These are phyloP conservation scores for Didymellaceae sp. DNA, from an alignment of 2,329 filamentous ascomycete genomes.

Conservation along the genomic window DNA sequence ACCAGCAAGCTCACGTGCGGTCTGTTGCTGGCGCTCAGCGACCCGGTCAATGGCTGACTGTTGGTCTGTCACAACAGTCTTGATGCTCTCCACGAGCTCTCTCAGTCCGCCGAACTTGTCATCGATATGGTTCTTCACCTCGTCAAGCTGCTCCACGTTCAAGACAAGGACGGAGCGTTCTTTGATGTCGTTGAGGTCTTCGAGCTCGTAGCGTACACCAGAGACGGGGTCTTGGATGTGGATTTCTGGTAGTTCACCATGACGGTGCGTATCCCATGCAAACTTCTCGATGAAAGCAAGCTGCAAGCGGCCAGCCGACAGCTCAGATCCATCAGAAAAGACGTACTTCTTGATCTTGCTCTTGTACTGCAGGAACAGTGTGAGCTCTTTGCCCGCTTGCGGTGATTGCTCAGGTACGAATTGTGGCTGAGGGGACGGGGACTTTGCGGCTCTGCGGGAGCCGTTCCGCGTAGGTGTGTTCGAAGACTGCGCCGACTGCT, in stretches of 20 bases:
- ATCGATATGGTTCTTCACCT: slow-evolving; percentile 95
- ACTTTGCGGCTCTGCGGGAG: slow-evolving; percentile 42
- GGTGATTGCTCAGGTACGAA: slow-evolving; percentile 66
- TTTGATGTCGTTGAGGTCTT: slow-evolving; percentile 91
- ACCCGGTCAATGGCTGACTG: slow-evolving; percentile 82
- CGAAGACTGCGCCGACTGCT: slow-evolving; percentile 27
- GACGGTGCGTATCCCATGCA: slow-evolving; percentile 96
- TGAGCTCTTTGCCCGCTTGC: slow-evolving; percentile 83
- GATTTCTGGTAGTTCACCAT: slow-evolving; percentile 94
- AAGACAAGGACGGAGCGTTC: slow-evolving; percentile 94
- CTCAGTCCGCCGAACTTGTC: slow-evolving; percentile 84
- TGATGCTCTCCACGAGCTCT: slow-evolving; percentile 83
- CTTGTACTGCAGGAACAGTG: slow-evolving; percentile 94
- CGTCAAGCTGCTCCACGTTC: slow-evolving; percentile 90
- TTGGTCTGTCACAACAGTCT: slow-evolving; percentile 83
- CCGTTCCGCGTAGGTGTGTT: slow-evolving; percentile 35
- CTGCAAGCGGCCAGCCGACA: slow-evolving; percentile 87
- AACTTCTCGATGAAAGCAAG: slow-evolving; percentile 99
- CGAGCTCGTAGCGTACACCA: slow-evolving; percentile 93
- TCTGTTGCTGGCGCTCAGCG: slow-evolving; percentile 87
- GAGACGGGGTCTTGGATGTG: slow-evolving; percentile 97
- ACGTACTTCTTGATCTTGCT: slow-evolving; percentile 97
- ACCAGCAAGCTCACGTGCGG: slow-evolving; percentile 82
- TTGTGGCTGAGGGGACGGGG: slow-evolving; percentile 51
- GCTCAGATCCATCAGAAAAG: slow-evolving; percentile 80